A percentile compares a stretch with the other conserved stretches of the same genome.
Conservation (phyloP, 2,329 filamentous ascomycete genomes). For the Colletotrichum brevisporum region DNA sequence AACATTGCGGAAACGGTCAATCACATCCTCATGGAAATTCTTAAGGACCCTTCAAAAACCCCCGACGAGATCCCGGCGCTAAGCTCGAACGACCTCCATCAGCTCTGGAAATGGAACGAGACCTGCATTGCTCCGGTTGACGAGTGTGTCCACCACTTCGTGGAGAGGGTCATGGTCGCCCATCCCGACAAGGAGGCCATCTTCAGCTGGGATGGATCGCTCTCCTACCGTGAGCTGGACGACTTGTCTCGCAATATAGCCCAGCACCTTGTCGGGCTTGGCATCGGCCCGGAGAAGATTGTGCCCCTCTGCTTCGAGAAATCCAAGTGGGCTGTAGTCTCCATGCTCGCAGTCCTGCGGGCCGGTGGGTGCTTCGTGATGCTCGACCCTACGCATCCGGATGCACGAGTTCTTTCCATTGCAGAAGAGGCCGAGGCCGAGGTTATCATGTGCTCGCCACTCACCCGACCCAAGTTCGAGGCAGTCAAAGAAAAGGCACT, state of each 20-base stretch:
- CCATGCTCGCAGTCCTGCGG: constrained; percentile 42
- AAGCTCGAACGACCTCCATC: constrained; percentile 39
- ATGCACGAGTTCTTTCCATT: neutral
- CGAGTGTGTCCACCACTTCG: constrained; percentile 40
- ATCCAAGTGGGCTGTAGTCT: constrained; percentile 42
- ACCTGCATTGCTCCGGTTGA: constrained; percentile 39
- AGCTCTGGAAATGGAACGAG: constrained; percentile 43
- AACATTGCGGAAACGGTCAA: constrained; percentile 51
- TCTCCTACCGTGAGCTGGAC: constrained; percentile 48
- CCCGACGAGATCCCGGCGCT: constrained; percentile 32
- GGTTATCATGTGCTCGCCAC: constrained; percentile 11
- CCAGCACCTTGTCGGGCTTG: constrained; percentile 18
- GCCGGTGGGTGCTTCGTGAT: constrained; percentile 42
- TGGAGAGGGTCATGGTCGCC: neutral
- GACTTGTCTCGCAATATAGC: constrained; percentile 33
- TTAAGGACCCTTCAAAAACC: constrained; percentile 14
- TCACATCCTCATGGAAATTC: constrained; percentile 38
- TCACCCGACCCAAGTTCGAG: constrained; percentile 7
- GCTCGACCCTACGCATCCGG: constrained; percentile 33
- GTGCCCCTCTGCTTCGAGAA: constrained; percentile 33
- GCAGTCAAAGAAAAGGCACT: neutral
- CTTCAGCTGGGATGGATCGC: constrained; percentile 47
- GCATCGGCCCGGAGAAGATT: constrained; percentile 15
- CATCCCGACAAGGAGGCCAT: constrained; percentile 42
- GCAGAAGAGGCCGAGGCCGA: constrained; percentile 35